Conservation (phyloP, 345 rosid species). For the Melaleuca alternifolia region DNA sequence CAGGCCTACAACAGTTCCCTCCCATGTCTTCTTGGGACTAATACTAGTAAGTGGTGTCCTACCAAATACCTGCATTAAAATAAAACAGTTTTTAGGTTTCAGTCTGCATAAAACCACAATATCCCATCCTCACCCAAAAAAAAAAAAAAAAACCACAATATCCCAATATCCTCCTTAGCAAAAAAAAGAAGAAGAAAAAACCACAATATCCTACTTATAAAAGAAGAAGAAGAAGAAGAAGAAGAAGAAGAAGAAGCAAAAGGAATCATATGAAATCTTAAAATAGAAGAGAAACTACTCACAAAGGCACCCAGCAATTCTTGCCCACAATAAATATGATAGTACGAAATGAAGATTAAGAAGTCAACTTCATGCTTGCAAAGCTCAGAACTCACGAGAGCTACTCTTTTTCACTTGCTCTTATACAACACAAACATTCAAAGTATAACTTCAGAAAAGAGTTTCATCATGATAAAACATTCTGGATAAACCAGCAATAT, state of each 20-base stretch:
- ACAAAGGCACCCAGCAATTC: background rate
- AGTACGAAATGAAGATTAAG: background rate
- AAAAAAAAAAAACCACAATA: too few relatives aligned
- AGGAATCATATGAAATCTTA: background rate
- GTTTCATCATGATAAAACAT: background rate
- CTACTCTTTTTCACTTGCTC: background rate
- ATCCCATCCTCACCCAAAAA: too few relatives aligned
- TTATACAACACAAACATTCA: background rate
- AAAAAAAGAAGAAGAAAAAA: too few relatives aligned
- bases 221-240: too few relatives aligned
- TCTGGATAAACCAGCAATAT: background rate
- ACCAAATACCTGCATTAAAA: slow-evolving; percentile 62
- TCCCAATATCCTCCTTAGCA: too few relatives aligned
- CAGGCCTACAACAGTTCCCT: slow-evolving; percentile 71
- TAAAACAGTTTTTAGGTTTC: slow-evolving; percentile 1
- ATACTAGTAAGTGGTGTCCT: slow-evolving; percentile 67
- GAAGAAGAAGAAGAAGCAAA: background rate
- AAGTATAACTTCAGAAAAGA: background rate
- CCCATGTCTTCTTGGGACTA: slow-evolving; percentile 98
- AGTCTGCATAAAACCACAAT: background rate
- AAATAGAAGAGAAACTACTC: background rate
- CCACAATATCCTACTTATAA: too few relatives aligned
- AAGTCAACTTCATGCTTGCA: background rate
- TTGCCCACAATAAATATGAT: background rate
- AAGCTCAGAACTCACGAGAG: background rate